These are phyloP conservation scores for Gentiana straminea DNA, from an alignment of 257 asterid species.

Conservation along the genomic window DNA sequence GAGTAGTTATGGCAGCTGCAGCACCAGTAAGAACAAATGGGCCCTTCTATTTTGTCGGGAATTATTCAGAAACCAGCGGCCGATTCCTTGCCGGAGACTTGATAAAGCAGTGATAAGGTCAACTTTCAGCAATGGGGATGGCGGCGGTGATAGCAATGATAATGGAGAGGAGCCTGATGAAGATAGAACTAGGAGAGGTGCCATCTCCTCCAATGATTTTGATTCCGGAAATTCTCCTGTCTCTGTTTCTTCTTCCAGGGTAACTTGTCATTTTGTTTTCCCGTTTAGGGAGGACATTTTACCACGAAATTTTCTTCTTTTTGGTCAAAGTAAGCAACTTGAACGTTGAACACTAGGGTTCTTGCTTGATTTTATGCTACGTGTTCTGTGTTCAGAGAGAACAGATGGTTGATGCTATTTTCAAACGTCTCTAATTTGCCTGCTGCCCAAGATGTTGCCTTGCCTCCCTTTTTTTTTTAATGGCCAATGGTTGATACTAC, in stretches of 20 bases:
- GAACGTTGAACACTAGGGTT: too few relatives aligned
- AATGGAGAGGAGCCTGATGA: constrained; percentile 32
- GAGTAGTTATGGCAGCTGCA: neutral
- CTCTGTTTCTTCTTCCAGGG: constrained; percentile 46
- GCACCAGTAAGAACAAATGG: neutral
- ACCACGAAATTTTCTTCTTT: too few relatives aligned
- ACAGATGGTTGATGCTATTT: too few relatives aligned
- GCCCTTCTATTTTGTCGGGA: constrained; percentile 10
- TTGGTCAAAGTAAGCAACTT: too few relatives aligned
- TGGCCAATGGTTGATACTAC: neutral
- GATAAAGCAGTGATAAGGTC: constrained; percentile 37
- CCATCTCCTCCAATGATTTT: constrained; percentile 13
- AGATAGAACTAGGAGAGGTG: constrained; percentile 23
- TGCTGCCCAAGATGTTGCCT: too few relatives aligned
- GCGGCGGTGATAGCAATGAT: constrained; percentile 13
- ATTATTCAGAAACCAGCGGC: constrained; percentile 10
- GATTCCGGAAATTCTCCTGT: constrained; percentile 28
- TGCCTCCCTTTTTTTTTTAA: neutral
- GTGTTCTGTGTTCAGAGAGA: too few relatives aligned
- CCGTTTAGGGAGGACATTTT: too few relatives aligned
- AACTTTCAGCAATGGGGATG: constrained; percentile 22
- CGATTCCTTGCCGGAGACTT: constrained; percentile 19
- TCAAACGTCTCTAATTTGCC: too few relatives aligned
- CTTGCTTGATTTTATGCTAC: too few relatives aligned
- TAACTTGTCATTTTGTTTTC: constrained; percentile 7